Base-by-base conservation (phyloP, 768 basidiomycete species). In the Psilocybe cubensis region DNA sequence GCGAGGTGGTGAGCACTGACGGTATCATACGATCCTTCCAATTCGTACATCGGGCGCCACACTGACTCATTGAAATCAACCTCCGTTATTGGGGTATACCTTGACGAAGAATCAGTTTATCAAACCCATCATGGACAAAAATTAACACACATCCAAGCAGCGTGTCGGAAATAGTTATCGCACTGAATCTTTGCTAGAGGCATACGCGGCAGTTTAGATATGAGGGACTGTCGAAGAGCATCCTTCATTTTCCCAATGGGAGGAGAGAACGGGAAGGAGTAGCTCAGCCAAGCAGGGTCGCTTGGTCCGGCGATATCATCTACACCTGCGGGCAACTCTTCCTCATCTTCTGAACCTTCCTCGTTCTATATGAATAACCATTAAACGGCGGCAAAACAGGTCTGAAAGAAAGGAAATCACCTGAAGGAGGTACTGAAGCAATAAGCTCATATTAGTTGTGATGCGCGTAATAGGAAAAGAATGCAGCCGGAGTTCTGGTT, bases 1-100 rank as follows among this genome's bases (percentile, higher is more conserved):
- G 87, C 80, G 6, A 89, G 74, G 53, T 72, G 76, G 67, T 88
- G 86, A 1, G 83, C 76, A 54, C 76, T 72, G 27, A 79, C 65
- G 12, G 80, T 68, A 31, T 78, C 75, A 52, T 76, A 74, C 41
- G 68, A 62, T 8, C 68, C 63, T 1, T 70, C 75, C 11, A 74
- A 68, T 54, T 79, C 78, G 59, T 87, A 88, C 38, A 87, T 70
- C 17, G 81, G 84, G 31, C 71, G 68, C 61, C 83, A 83, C 12
- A 87, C 72, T 20, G 65, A 73, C 44, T 79, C 77, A 46, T 78
- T 77, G 60, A 86, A 86, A 54, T 88, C 86, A 20, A 67, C 63
- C 63, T 86, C 82, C 24, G 80, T 74, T 57, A 89, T 83, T n/a
- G 87, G 87, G 12, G 78, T 81, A 71, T 89, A 88, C 86, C 86